phyloP scores from a whole-genome alignment of 768 basidiomycete genomes.

The Amanita inopinata region DNA sequence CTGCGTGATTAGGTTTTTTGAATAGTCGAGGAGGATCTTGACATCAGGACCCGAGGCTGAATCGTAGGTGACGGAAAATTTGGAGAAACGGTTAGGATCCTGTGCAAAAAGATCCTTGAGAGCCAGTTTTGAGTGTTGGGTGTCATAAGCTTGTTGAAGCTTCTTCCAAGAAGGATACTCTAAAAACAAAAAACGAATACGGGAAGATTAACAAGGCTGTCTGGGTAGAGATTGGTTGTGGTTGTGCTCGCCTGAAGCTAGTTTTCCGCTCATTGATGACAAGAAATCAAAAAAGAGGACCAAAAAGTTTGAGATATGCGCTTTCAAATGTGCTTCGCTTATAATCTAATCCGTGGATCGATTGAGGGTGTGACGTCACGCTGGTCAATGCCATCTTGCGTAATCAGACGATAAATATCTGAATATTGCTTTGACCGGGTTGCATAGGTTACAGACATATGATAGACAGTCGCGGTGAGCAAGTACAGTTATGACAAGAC shows the following conservation, averaged over 20 bases:
- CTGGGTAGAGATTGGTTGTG: no score
- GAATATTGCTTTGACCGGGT: no score
- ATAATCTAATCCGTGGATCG: no score
- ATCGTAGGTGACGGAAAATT: slow-evolving; percentile 72
- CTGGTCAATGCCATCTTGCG: no score
- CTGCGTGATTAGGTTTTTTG: slow-evolving; percentile 90
- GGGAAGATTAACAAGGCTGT: not conserved
- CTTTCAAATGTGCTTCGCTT: no score
- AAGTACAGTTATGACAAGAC: no score
- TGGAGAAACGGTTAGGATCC: slow-evolving; percentile 80
- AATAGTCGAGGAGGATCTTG: slow-evolving; percentile 90
- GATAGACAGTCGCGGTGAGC: no score
- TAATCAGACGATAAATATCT: no score
- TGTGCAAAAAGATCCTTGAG: slow-evolving; percentile 89
- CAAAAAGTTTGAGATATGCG: no score
- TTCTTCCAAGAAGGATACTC: slow-evolving; percentile 89
- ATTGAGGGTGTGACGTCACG: no score
- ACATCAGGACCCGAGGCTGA: slow-evolving; percentile 56
- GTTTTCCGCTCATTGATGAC: slow-evolving; percentile 58
- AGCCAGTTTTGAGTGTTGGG: slow-evolving; percentile 61
- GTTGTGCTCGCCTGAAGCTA: slow-evolving; percentile 44
- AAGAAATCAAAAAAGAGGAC: no score
- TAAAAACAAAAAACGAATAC: slow-evolving; percentile 21
- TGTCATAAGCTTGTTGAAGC: slow-evolving; percentile 76
- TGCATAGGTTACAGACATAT: no score